A percentile compares a stretch with the other conserved stretches of the same genome.
Evolutionary conservation across 1,284 basidiomycete species (phyloP).

Genomic region (Porodaedalea pini): DNA sequence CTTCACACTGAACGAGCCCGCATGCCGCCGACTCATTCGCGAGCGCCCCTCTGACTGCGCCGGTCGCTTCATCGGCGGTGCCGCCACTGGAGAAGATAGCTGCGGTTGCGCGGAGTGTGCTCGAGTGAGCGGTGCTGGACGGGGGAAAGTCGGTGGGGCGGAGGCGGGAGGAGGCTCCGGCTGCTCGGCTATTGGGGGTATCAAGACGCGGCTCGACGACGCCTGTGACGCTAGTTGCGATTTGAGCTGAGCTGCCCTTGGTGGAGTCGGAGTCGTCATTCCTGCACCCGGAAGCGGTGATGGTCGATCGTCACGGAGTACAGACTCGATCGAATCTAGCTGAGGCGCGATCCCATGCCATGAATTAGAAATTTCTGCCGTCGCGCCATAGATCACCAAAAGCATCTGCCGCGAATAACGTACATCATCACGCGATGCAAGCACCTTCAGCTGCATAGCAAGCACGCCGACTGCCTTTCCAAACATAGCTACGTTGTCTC

Average conservation of each 20-base stretch:
- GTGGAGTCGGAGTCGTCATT: slow-evolving; percentile 9
- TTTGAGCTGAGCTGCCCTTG: slow-evolving; percentile 13
- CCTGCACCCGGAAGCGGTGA: slow-evolving; percentile 21
- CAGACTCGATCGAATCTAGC: slow-evolving; percentile 65
- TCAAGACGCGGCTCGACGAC: slow-evolving; percentile 12
- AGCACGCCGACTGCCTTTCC: slow-evolving; percentile 85
- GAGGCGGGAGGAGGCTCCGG: slow-evolving; percentile 19
- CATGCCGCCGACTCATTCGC: slow-evolving; percentile 72
- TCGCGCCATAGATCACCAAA: slow-evolving; percentile 86
- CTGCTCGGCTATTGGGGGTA: slow-evolving; percentile 21
- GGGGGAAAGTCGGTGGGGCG: not conserved
- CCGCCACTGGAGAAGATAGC: slow-evolving; percentile 26
- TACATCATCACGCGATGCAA: slow-evolving; percentile 76
- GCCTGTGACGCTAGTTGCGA: slow-evolving; percentile 7
- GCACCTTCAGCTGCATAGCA: slow-evolving; percentile 74
- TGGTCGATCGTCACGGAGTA: slow-evolving; percentile 47
- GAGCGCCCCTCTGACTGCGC: slow-evolving; percentile 23
- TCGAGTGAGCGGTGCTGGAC: not conserved
- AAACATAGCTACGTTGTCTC: slow-evolving; percentile 84
- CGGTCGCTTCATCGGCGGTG: slow-evolving; percentile 12
- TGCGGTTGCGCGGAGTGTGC: slow-evolving; percentile 29
- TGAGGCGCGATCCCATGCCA: slow-evolving; percentile 82
- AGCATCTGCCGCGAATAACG: slow-evolving; percentile 88
- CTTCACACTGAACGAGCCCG: slow-evolving; percentile 88
- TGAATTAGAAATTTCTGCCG: slow-evolving; percentile 83